A percentile compares a stretch with the other conserved stretches of the same genome.
Evolutionary conservation across 257 asterid species (phyloP).

Genomic region (Lantana camara): DNA sequence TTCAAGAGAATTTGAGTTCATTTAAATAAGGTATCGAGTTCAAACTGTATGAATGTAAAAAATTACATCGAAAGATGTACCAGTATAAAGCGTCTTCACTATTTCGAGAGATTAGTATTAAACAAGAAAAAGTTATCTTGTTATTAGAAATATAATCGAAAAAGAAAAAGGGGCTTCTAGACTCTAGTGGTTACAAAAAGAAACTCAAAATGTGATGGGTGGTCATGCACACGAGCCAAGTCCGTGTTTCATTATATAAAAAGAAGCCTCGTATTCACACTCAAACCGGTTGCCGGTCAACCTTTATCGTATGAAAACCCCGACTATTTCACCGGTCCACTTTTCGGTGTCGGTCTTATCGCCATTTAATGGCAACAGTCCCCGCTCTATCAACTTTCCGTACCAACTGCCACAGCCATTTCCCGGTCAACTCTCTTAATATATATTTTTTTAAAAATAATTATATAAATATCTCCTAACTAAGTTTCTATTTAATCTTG

Average conservation of each 20-base stretch:
- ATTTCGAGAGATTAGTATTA: too few species aligned
- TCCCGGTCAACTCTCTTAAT: slow-evolving; percentile 44
- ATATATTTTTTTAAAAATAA: too few species aligned
- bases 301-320: slow-evolving; percentile 37
- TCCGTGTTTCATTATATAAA: neutral
- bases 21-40: too few species aligned
- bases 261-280: slow-evolving; percentile 46
- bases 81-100: too few species aligned
- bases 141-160: neutral
- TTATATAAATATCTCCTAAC: too few species aligned
- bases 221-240: slow-evolving; percentile 19
- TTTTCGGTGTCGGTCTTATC: slow-evolving; percentile 33
- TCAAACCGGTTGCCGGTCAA: slow-evolving; percentile 63
- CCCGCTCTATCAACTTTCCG: slow-evolving; percentile 38
- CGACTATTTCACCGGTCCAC: slow-evolving; percentile 31
- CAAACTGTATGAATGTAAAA: too few species aligned
- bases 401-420: slow-evolving; percentile 60
- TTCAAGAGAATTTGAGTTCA: too few species aligned
- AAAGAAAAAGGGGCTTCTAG: neutral
- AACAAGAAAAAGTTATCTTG: neutral
- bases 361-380: slow-evolving; percentile 45
- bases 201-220: neutral
- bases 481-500: too few species aligned
- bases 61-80: too few species aligned
- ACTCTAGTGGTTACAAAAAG: slow-evolving; percentile 4